Evolutionary conservation across 352 stramenopile genomes (phyloP), one percentile per base, ranked within the genome.

Genomic region (Phytophthora rubi): DNA sequence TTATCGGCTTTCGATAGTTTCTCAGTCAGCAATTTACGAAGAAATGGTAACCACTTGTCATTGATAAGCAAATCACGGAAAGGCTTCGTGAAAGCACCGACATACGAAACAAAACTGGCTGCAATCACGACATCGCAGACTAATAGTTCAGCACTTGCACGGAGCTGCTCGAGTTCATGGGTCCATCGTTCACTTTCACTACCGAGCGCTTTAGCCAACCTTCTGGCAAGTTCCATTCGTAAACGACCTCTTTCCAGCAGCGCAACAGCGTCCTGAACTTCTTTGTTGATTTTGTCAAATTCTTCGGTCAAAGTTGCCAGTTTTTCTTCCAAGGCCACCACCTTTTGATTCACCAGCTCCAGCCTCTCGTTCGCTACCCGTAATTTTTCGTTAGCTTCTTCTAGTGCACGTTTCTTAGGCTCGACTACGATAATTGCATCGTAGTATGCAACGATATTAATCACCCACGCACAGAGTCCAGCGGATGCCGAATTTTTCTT

Each of bases 391-490:
- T 82, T 94, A 16, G 85, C 80, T 62, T 92, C 83, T n/a, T 85
- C 81, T 37, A 95, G 70, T 9, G 86, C 86, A 32, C 84, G 80
- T 28, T 97, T 93, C 72, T 98, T 98, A 12, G 96, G 96, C 67
- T 98, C 95, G 1, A 98, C 93, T 0, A 95, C 92, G 12, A 98
- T 73, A 49, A 98, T 93, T 35, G 97, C 96, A 66, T 98, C 94
- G 59, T 98, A 98, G 79, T 98, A 99, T 18, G 82, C 76, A 3
- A 98, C 93, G 57, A 98, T 99, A 58, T 95, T 95, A 68, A 95
- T 89, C 23, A 94, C 88, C 85, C 86, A 94, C 0, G 88, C 83
- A 66, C 88, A 95, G 1, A 95, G 49, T 6, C 86, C 86, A 3
- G 88, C 88, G 3, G 88, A 81, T 0, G 88, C 88, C 15, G 86